Conservation (phyloP, 2,329 filamentous ascomycete genomes). For the Pseudohalonectria lignicola region DNA sequence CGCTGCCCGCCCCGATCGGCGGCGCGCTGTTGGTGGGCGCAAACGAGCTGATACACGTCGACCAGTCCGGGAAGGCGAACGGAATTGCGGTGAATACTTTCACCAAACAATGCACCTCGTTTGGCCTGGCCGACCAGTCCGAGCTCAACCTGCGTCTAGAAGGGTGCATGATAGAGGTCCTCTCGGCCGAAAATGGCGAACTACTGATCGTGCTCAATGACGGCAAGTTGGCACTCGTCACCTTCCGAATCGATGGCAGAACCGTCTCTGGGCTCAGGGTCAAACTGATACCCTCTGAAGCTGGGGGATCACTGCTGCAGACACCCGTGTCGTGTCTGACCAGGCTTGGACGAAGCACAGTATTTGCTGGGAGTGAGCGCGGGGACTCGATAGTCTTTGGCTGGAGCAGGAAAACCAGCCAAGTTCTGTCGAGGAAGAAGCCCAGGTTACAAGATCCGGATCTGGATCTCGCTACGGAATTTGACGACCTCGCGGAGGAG, state of each 20-base stretch:
- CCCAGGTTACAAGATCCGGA: slow-evolving; percentile 47
- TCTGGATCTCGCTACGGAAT: slow-evolving; percentile 37
- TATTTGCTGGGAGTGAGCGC: slow-evolving; percentile 82
- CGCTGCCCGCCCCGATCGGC: slow-evolving; percentile 76
- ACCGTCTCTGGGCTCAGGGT: slow-evolving; percentile 83
- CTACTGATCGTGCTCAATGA: slow-evolving; percentile 71
- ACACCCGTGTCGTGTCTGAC: slow-evolving; percentile 58
- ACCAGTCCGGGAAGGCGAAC: slow-evolving; percentile 89
- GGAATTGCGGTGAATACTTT: slow-evolving; percentile 90
- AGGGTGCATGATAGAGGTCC: slow-evolving; percentile 63
- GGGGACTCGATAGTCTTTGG: slow-evolving; percentile 72
- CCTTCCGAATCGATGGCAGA: slow-evolving; percentile 79
- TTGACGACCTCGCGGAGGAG: slow-evolving; percentile 32
- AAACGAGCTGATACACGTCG: slow-evolving; percentile 90
- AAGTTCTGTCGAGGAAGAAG: slow-evolving; percentile 53
- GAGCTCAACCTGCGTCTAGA: slow-evolving; percentile 72
- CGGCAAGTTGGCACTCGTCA: slow-evolving; percentile 64
- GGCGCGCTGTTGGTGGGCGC: slow-evolving; percentile 77
- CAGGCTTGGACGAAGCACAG: slow-evolving; percentile 51
- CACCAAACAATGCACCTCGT: slow-evolving; percentile 70
- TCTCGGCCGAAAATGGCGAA: slow-evolving; percentile 70
- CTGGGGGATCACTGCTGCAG: slow-evolving; percentile 51
- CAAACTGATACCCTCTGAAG: slow-evolving; percentile 48
- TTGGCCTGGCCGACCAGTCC: slow-evolving; percentile 78
- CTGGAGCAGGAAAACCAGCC: slow-evolving; percentile 59